Conservation (phyloP, 257 asterid species). For the Sherardia arvensis region DNA sequence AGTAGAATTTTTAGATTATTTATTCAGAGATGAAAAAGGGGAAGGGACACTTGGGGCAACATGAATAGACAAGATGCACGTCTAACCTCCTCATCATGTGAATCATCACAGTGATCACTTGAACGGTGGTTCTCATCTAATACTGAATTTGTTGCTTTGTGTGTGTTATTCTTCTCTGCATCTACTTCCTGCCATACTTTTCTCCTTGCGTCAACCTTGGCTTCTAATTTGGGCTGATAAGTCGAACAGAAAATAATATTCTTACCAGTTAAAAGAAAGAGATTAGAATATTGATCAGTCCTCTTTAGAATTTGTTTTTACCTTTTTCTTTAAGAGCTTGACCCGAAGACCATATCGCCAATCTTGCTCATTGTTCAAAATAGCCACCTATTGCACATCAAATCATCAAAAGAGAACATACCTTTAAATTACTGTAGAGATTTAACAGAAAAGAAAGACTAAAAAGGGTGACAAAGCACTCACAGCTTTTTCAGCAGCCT, state of each 20-base stretch:
- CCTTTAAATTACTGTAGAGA: neutral
- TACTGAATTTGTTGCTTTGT: conserved; percentile 38
- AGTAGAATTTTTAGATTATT: neutral
- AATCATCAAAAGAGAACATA: conserved; percentile 5
- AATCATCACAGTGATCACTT: conserved; percentile 58
- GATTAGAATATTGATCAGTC: conserved; percentile 3
- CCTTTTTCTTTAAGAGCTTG: conserved; percentile 75
- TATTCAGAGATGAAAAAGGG: neutral
- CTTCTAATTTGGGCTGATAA: conserved; percentile 53
- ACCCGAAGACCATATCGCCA: conserved; percentile 98
- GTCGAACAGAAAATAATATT: conserved; percentile 7
- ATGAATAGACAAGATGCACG: conserved; percentile 4
- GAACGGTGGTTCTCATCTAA: conserved; percentile 41
- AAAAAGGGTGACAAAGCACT: conserved; percentile 26
- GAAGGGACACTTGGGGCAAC: neutral
- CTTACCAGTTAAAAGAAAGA: conserved; percentile 5
- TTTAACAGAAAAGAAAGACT: neutral
- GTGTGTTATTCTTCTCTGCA: conserved; percentile 41
- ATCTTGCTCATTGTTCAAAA: conserved; percentile 82
- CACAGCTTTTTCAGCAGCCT: conserved; percentile 95
- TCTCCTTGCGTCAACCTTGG: conserved; percentile 59
- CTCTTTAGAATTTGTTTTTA: conserved; percentile 13
- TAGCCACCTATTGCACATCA: conserved; percentile 46
- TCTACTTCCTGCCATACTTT: conserved; percentile 57
- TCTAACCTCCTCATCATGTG: conserved; percentile 71